Percentiles rank a stretch among this genome's conserved stretches.
Evolutionary conservation across 1,284 basidiomycete genomes (phyloP).

Genomic region (Naganishia sp.): DNA sequence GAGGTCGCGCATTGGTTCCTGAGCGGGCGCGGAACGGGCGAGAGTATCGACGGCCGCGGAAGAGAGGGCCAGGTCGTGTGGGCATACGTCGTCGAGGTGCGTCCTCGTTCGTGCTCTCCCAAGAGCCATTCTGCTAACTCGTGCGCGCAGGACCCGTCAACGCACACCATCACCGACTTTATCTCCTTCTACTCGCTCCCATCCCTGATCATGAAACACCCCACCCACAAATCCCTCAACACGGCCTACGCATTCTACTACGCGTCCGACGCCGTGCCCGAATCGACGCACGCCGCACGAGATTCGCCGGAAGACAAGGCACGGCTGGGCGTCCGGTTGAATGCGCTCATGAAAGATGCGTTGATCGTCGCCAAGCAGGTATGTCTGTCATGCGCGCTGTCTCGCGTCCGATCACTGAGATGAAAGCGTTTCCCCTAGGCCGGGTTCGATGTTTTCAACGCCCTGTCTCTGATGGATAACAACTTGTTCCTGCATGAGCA

Average conservation of each 20-base stretch:
- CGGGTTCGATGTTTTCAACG: conserved; percentile 95
- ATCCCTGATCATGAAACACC: conserved; percentile 62
- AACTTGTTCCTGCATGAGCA: conserved; percentile 75
- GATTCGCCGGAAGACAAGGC: conserved; percentile 63
- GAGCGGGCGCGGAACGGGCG: conserved; percentile 72
- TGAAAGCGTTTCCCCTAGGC: conserved; percentile 54
- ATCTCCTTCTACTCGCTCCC: conserved; percentile 97
- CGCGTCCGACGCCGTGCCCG: conserved; percentile 50
- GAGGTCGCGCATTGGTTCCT: conserved; percentile 87
- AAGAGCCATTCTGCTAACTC: conserved; percentile 12
- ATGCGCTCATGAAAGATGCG: conserved; percentile 72
- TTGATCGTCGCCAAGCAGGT: conserved; percentile 71
- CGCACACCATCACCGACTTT: conserved; percentile 86
- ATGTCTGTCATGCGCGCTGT: conserved; percentile 30
- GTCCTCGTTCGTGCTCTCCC: conserved; percentile 34
- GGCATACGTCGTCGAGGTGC: conserved; percentile 93
- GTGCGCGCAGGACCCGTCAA: conserved; percentile 67
- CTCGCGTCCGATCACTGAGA: neutral
- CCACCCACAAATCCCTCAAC: conserved; percentile 54
- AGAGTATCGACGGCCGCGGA: conserved; percentile 57
- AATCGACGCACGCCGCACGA: conserved; percentile 45
- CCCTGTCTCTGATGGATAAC: conserved; percentile 93
- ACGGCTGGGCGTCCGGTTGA: conserved; percentile 69
- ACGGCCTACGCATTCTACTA: conserved; percentile 63
- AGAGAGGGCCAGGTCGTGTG: conserved; percentile 84